Conservation (phyloP, 129 eudicot species). For the Arctium minus region DNA sequence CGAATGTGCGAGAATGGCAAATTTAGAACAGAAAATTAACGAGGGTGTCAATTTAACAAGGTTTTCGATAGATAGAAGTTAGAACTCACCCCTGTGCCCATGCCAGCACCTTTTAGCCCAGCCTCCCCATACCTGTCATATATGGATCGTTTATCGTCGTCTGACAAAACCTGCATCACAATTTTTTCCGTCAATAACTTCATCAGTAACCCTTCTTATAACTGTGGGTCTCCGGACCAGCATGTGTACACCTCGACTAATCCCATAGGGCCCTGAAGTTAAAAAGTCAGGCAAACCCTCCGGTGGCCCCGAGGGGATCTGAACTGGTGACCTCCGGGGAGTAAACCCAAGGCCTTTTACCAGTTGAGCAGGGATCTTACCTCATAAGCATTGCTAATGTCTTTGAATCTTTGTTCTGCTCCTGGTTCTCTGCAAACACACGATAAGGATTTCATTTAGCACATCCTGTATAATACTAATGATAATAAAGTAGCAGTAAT, state of each 20-base stretch:
- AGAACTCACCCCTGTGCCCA: constrained; percentile 75
- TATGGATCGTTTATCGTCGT: constrained; percentile 93
- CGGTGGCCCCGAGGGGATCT: no score
- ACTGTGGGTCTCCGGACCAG: no score
- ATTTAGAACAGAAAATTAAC: neutral
- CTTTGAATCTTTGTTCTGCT: constrained; percentile 91
- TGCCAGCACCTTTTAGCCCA: constrained; percentile 89
- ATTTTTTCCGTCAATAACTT: neutral
- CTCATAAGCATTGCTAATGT: constrained; percentile 95
- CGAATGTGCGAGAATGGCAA: neutral
- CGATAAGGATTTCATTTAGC: neutral
- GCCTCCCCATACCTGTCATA: constrained; percentile 94
- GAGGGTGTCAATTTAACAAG: neutral
- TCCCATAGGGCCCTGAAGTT: no score
- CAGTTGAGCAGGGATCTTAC: constrained; percentile 21
- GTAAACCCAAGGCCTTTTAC: neutral
- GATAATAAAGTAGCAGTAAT: no score
- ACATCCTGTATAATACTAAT: neutral
- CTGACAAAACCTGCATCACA: constrained; percentile 71
- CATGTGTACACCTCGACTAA: no score
- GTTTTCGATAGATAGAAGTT: neutral
- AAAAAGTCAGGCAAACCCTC: no score
- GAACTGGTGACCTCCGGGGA: neutral
- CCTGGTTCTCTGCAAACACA: constrained; percentile 69
- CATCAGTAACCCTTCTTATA: neutral